Percentiles rank a stretch among this genome's conserved stretches.
Conservation (phyloP, 768 basidiomycete genomes). For the Phaeolepiota aurea region DNA sequence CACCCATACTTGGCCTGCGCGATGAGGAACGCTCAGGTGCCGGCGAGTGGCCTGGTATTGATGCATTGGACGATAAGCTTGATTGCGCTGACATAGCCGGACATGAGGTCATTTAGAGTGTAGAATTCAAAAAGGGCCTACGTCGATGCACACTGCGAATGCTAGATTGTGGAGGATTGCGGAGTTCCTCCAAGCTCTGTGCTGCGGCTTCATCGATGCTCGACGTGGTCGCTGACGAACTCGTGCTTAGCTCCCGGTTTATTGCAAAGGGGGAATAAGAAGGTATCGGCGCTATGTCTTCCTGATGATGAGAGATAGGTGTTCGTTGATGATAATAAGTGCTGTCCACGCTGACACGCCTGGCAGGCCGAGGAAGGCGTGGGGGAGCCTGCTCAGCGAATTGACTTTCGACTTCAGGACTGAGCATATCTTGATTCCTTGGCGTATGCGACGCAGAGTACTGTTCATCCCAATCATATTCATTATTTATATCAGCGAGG, state of each 20-base stretch:
- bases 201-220: slow-evolving; percentile 13
- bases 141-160: slow-evolving; percentile 12
- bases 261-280: slow-evolving; percentile 27
- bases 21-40: slow-evolving; percentile 26
- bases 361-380: slow-evolving; percentile 6
- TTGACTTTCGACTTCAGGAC: neutral
- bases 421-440: neutral
- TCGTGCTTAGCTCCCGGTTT: slow-evolving; percentile 2
- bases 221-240: slow-evolving; percentile 3
- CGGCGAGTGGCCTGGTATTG: slow-evolving; percentile 10
- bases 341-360: slow-evolving; percentile 26
- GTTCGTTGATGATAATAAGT: slow-evolving; percentile 19
- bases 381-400: slow-evolving; percentile 1
- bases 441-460: slow-evolving; percentile 1
- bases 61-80: slow-evolving; percentile 1
- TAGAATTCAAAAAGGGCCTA: slow-evolving; percentile 7
- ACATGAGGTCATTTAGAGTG: neutral
- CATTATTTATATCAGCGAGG: slow-evolving; percentile 16
- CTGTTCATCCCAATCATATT: slow-evolving; percentile 24
- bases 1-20: slow-evolving; percentile 31
- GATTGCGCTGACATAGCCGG: slow-evolving; percentile 7
- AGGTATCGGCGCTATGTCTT: slow-evolving; percentile 21
- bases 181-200: slow-evolving; percentile 29
- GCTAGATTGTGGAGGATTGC: slow-evolving; percentile 23
- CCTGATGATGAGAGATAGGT: slow-evolving; percentile 24